Percentiles rank a stretch among this genome's conserved stretches.
phyloP scores from a whole-genome alignment of 140 eudicot species.

The Cichorium intybus region DNA sequence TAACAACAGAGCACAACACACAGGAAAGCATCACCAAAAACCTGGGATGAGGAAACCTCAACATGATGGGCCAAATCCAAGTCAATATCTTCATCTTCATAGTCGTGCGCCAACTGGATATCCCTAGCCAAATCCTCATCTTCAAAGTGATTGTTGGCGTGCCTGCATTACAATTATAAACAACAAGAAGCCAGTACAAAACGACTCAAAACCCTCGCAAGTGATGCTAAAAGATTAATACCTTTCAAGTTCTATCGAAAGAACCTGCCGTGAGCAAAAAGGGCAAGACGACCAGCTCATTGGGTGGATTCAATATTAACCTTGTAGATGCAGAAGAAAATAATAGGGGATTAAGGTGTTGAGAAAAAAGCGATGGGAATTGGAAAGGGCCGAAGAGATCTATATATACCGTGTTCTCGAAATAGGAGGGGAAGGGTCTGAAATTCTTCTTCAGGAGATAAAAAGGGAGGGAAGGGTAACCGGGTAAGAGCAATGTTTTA shows the following conservation, averaged over 20 bases:
- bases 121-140: slow-evolving; percentile 53
- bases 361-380: too few relatives aligned
- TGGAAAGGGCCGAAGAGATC: too few relatives aligned
- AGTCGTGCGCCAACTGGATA: slow-evolving; percentile 36
- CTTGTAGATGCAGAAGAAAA: too few relatives aligned
- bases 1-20: background rate
- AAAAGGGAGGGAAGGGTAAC: too few relatives aligned
- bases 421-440: too few relatives aligned
- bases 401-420: too few relatives aligned
- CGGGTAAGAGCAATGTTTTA: too few relatives aligned
- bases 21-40: background rate
- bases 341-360: too few relatives aligned
- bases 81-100: slow-evolving; percentile 3
- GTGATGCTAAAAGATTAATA: background rate
- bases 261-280: slow-evolving; percentile 39
- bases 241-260: slow-evolving; percentile 49
- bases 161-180: slow-evolving; percentile 40
- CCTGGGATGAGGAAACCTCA: background rate
- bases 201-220: background rate
- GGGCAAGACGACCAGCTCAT: slow-evolving; percentile 48
- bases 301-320: too few relatives aligned
- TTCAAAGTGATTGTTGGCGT: slow-evolving; percentile 75
- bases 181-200: background rate
- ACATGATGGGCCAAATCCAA: background rate
- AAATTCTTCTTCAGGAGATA: too few relatives aligned